Evolutionary conservation across 192 early-diverging fungal species (phyloP).

Genomic region (Geranomyces variabilis): DNA sequence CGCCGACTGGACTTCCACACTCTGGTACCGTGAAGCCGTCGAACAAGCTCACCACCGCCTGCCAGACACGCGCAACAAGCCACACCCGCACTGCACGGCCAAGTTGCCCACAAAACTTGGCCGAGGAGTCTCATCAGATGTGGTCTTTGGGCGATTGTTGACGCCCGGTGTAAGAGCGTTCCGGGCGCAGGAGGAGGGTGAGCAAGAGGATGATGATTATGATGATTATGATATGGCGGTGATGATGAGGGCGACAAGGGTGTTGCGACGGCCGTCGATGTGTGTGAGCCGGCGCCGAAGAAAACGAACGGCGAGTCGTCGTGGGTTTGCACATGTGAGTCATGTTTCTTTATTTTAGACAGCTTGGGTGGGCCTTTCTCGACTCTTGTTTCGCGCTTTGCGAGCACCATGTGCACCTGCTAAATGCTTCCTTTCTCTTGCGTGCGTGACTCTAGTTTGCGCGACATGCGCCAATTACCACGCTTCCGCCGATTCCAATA

Average conservation of each 20-base stretch:
- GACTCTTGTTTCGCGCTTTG: neutral
- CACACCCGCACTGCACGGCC: neutral
- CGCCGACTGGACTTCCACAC: conserved; percentile 5
- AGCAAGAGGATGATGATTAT: neutral
- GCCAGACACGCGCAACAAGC: neutral
- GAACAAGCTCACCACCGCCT: neutral
- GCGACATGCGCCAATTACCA: neutral
- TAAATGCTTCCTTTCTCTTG: neutral
- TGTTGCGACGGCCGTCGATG: neutral
- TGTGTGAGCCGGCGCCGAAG: neutral
- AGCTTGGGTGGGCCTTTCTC: too few relatives aligned
- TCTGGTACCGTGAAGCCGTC: conserved; percentile 12
- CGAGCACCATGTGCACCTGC: neutral
- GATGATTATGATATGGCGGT: neutral
- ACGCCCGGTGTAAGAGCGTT: conserved; percentile 10
- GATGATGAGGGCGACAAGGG: neutral
- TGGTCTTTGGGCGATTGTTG: conserved; percentile 6
- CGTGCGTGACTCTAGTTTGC: conserved; percentile 4
- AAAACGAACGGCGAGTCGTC: neutral
- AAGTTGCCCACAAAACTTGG: neutral
- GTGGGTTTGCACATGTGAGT: conserved; percentile 10
- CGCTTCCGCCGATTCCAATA: conserved; percentile 21
- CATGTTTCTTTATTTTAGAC: too few relatives aligned
- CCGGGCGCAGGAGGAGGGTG: conserved; percentile 7
- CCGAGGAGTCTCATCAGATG: neutral